Evolutionary conservation across 2,329 filamentous ascomycete species (phyloP).

Genomic region (Colletotrichum sidae): DNA sequence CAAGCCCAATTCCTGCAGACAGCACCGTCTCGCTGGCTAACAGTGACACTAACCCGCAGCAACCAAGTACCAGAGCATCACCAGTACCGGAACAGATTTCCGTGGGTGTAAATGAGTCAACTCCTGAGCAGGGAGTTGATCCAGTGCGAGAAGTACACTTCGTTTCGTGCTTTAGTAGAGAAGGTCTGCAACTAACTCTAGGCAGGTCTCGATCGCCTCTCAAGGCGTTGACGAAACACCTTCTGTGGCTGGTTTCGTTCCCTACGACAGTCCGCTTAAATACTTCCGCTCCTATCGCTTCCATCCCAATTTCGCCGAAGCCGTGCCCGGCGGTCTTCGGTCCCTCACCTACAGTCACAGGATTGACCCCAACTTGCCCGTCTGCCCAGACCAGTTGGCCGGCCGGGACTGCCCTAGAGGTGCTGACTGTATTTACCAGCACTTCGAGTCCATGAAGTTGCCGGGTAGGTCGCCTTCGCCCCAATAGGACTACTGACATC

Average conservation of each 20-base stretch:
- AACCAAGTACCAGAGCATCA: constrained; percentile 38
- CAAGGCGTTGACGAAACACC: constrained; percentile 24
- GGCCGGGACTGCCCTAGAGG: constrained; percentile 79
- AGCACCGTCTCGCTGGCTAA: constrained; percentile 41
- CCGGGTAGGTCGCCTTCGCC: constrained; percentile 73
- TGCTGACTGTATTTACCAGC: constrained; percentile 78
- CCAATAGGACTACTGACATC: constrained; percentile 33
- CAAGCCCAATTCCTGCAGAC: constrained; percentile 39
- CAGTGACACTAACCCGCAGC: constrained; percentile 44
- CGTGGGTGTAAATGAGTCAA: constrained; percentile 36
- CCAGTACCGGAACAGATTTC: constrained; percentile 38
- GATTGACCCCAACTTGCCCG: constrained; percentile 78
- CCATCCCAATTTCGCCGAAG: constrained; percentile 79
- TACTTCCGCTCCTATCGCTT: constrained; percentile 91
- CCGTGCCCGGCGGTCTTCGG: constrained; percentile 80
- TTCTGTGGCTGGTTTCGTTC: constrained; percentile 46
- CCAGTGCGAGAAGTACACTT: constrained; percentile 57
- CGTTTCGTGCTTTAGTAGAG: constrained; percentile 41
- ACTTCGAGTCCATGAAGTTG: constrained; percentile 79
- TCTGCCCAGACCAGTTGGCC: constrained; percentile 82
- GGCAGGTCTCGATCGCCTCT: too few relatives aligned
- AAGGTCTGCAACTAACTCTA: too few relatives aligned
- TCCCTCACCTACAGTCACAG: constrained; percentile 95
- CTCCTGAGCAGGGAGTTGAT: constrained; percentile 43
- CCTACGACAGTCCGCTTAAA: constrained; percentile 86